phyloP scores from a whole-genome alignment of 2,329 filamentous ascomycete species.

The Arachnopeziza araneosa region DNA sequence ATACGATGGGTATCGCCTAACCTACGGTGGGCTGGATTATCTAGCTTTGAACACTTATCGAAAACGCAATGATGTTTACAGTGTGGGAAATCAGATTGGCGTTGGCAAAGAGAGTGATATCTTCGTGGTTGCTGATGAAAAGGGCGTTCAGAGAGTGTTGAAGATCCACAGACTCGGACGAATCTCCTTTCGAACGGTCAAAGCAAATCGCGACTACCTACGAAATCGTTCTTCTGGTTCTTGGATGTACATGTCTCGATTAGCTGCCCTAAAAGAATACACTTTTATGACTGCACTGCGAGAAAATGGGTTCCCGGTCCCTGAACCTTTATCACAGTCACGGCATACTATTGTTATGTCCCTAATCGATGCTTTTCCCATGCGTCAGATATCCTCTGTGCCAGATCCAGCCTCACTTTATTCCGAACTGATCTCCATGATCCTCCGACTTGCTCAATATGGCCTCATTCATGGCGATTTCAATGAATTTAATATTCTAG shows the following conservation, averaged over 20 bases:
- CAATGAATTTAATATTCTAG: slow-evolving; percentile 97
- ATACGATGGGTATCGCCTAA: slow-evolving; percentile 95
- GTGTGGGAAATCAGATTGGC: slow-evolving; percentile 88
- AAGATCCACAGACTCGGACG: slow-evolving; percentile 95
- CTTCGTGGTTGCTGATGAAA: slow-evolving; percentile 79
- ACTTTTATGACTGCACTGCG: slow-evolving; percentile 86
- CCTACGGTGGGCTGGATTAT: slow-evolving; percentile 95
- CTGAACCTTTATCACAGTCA: slow-evolving; percentile 80
- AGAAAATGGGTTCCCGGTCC: slow-evolving; percentile 83
- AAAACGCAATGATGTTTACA: slow-evolving; percentile 75
- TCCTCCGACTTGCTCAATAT: slow-evolving; percentile 75
- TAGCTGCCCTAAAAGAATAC: slow-evolving; percentile 91
- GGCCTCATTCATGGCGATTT: slow-evolving; percentile 97
- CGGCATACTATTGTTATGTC: slow-evolving; percentile 96
- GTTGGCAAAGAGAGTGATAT: slow-evolving; percentile 98
- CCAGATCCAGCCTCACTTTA: slow-evolving; percentile 83
- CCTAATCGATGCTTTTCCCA: slow-evolving; percentile 83
- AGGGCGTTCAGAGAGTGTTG: slow-evolving; percentile 72
- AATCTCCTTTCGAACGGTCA: slow-evolving; percentile 95
- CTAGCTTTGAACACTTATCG: slow-evolving; percentile 90
- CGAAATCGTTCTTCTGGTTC: slow-evolving; percentile 73
- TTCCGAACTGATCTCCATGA: slow-evolving; percentile 81
- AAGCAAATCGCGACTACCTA: slow-evolving; percentile 92
- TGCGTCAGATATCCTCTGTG: slow-evolving; percentile 81
- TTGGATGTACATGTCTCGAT: slow-evolving; percentile 96